Percentiles rank a stretch among this genome's conserved stretches.
Evolutionary conservation across 1,284 basidiomycete genomes (phyloP).

Genomic region (Ganoderma leucocontextum): DNA sequence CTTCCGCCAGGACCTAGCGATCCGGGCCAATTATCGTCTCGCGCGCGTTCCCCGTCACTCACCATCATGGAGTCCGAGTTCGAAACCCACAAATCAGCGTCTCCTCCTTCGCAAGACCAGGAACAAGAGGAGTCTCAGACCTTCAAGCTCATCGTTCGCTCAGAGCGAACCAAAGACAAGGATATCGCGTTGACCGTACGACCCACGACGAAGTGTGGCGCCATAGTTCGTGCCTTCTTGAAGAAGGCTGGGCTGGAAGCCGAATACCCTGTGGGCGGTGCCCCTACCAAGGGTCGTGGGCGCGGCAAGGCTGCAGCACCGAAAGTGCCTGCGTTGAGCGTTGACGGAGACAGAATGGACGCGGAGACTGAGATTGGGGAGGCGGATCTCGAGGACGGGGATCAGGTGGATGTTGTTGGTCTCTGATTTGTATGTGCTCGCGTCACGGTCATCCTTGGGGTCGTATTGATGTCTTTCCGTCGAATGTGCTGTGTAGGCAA

Average conservation of each 20-base stretch:
- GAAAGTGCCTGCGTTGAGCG: slow-evolving; percentile 57
- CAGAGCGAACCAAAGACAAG: slow-evolving; percentile 59
- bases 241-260: slow-evolving; percentile 66
- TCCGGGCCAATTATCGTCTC: slow-evolving; percentile 4
- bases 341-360: slow-evolving; percentile 75
- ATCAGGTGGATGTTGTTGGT: slow-evolving; percentile 75
- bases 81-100: background rate
- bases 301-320: slow-evolving; percentile 37
- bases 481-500: too few species aligned
- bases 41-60: slow-evolving; percentile 33
- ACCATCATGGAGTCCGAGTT: slow-evolving; percentile 8
- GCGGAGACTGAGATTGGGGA: slow-evolving; percentile 64
- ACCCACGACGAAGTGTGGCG: slow-evolving; percentile 74
- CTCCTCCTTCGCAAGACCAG: background rate
- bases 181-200: slow-evolving; percentile 73
- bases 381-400: slow-evolving; percentile 78
- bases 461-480: background rate
- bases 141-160: slow-evolving; percentile 72
- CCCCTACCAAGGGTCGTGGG: slow-evolving; percentile 28
- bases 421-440: slow-evolving; percentile 46
- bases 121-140: slow-evolving; percentile 40
- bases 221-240: slow-evolving; percentile 75
- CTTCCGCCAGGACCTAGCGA: slow-evolving; percentile 2
- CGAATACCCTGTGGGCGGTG: slow-evolving; percentile 49
- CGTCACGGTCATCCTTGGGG: background rate